These are phyloP conservation scores for Candida morakotiae DNA, from an alignment of 805 yeast species.

Conservation along the genomic window DNA sequence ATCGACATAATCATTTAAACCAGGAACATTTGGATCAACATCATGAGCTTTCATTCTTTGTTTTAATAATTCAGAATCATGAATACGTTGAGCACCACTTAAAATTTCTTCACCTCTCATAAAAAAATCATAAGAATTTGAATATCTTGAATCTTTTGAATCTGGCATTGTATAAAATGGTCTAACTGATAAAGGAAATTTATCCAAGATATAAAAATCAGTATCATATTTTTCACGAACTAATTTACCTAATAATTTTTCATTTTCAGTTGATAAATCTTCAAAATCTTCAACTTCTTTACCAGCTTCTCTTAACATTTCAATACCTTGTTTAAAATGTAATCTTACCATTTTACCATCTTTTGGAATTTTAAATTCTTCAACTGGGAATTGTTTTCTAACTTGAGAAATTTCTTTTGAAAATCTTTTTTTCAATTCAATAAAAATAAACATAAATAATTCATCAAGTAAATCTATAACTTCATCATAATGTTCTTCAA, in stretches of 20 bases:
- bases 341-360: constrained; percentile 91
- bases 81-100: constrained; percentile 99
- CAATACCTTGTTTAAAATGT: constrained; percentile 87
- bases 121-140: constrained; percentile 98
- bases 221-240: constrained; percentile 94
- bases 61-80: constrained; percentile 78
- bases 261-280: constrained; percentile 91
- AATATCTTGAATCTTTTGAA: constrained; percentile 83
- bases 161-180: constrained; percentile 99
- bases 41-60: constrained; percentile 83
- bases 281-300: constrained; percentile 82
- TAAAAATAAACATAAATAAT: constrained; percentile 83
- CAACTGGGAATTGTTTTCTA: constrained; percentile 94
- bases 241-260: constrained; percentile 84
- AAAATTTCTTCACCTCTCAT: constrained; percentile 99
- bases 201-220: constrained; percentile 96
- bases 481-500: constrained; percentile 98
- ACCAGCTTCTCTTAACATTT: constrained; percentile 81
- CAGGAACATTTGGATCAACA: constrained; percentile 75
- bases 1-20: constrained; percentile 85
- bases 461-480: constrained; percentile 60
- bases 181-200: constrained; percentile 94
- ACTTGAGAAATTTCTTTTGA: constrained; percentile 83
- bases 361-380: constrained; percentile 91
- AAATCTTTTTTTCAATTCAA: constrained; percentile 75